These are phyloP conservation scores for Sphaerulina musiva DNA, from an alignment of 2,329 filamentous ascomycete genomes.

Conservation along the genomic window DNA sequence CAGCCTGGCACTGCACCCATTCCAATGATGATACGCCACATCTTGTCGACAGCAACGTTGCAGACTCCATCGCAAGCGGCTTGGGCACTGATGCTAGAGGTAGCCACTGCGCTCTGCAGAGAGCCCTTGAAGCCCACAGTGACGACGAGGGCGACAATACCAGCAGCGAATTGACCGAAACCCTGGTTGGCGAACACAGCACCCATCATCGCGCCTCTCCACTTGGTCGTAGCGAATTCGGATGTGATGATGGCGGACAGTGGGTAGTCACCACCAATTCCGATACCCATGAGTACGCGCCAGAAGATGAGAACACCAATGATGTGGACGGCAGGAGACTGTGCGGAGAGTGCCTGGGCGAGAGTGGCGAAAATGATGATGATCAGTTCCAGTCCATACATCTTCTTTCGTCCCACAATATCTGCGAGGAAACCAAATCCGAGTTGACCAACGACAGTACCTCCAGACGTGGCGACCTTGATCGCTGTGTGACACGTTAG, in stretches of 20 bases:
- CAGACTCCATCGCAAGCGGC: conserved; percentile 58
- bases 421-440: conserved; percentile 75
- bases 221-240: conserved; percentile 80
- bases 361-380: conserved; percentile 74
- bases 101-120: conserved; percentile 19
- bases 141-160: conserved; percentile 66
- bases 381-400: conserved; percentile 78
- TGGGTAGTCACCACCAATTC: conserved; percentile 74
- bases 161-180: conserved; percentile 69
- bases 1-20: conserved; percentile 74
- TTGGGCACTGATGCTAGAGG: conserved; percentile 33
- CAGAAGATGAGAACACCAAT: conserved; percentile 69
- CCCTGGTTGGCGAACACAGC: conserved; percentile 84
- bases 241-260: conserved; percentile 78
- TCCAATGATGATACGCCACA: conserved; percentile 77
- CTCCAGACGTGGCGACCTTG: conserved; percentile 76
- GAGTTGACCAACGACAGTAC: conserved; percentile 76
- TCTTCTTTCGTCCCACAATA: conserved; percentile 68
- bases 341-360: conserved; percentile 60
- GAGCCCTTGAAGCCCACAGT: conserved; percentile 35
- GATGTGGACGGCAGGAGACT: conserved; percentile 56
- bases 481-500: conserved; percentile 44
- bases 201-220: conserved; percentile 81
- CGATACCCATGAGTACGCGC: conserved; percentile 72
- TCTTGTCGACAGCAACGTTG: conserved; percentile 70